These are phyloP conservation scores for Mycocentrospora acerina DNA, from an alignment of 2,329 filamentous ascomycete species.

Conservation along the genomic window DNA sequence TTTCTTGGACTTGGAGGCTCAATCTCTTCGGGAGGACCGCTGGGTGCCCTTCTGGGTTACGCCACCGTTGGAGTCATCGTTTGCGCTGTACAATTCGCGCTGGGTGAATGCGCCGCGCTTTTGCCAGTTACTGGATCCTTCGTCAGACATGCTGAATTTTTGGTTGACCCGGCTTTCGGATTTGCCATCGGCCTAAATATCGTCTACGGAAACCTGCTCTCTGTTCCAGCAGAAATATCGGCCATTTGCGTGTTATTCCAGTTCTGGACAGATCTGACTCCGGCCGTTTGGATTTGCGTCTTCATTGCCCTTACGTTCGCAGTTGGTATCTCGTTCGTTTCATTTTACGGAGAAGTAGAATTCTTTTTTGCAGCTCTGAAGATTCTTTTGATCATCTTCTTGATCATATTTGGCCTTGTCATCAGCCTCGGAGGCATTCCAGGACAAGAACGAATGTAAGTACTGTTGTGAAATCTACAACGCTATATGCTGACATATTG, in stretches of 20 bases:
- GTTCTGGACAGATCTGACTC: conserved; percentile 35
- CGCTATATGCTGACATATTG: too few species aligned
- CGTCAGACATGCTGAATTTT: conserved; percentile 52
- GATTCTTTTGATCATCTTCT: conserved; percentile 33
- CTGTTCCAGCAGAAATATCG: conserved; percentile 34
- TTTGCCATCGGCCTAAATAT: conserved; percentile 53
- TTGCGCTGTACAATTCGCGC: conserved; percentile 53
- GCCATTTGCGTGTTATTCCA: conserved; percentile 29
- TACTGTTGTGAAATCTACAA: too few species aligned
- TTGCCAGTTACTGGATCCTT: conserved; percentile 55
- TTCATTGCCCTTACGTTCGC: conserved; percentile 36
- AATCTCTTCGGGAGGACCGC: conserved; percentile 54
- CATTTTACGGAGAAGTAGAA: conserved; percentile 47
- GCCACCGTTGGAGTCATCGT: conserved; percentile 53
- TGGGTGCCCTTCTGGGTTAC: conserved; percentile 56
- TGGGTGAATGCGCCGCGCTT: conserved; percentile 55
- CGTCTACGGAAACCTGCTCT: conserved; percentile 59
- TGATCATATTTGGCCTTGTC: conserved; percentile 31
- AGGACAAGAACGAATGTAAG: conserved; percentile 20
- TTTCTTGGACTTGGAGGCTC: conserved; percentile 58
- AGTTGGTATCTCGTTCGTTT: conserved; percentile 33
- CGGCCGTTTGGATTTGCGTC: conserved; percentile 36
- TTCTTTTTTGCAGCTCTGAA: conserved; percentile 54
- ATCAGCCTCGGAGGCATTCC: conserved; percentile 33
- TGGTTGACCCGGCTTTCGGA: conserved; percentile 53